These are phyloP conservation scores for Fonsecaea erecta DNA, from an alignment of 2,329 filamentous ascomycete species.

Conservation along the genomic window DNA sequence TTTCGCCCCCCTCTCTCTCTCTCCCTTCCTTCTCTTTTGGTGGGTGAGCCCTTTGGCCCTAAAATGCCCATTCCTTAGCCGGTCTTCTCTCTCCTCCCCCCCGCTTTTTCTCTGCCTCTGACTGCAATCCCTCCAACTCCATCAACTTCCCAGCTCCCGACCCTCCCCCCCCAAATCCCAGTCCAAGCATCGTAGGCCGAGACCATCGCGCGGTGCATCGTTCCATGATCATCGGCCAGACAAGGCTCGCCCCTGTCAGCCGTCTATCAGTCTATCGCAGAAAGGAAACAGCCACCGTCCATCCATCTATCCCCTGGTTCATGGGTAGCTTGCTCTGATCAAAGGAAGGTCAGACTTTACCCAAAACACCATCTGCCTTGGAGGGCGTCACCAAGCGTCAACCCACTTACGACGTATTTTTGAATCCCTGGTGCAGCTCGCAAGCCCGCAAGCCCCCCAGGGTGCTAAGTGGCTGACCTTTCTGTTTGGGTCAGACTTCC, in stretches of 20 bases:
- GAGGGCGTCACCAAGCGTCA: not conserved
- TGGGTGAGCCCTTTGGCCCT: not conserved
- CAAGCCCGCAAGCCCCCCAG: conserved; percentile 2
- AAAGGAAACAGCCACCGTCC: not conserved
- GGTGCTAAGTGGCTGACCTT: conserved; percentile 13
- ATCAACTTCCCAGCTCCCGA: conserved; percentile 7
- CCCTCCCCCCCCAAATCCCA: conserved; percentile 3
- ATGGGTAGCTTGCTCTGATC: not conserved
- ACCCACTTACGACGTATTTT: conserved; percentile 7
- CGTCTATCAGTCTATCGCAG: conserved; percentile 9
- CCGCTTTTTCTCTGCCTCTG: conserved; percentile 1
- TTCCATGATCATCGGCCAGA: conserved; percentile 12
- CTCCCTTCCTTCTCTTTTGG: not conserved
- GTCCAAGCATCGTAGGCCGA: conserved; percentile 15
- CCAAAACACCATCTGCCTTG: conserved; percentile 12
- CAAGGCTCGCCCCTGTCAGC: conserved; percentile 12
- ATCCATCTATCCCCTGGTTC: not conserved
- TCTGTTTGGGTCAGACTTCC: conserved; percentile 20
- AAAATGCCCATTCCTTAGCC: not conserved
- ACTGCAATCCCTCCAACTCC: conserved; percentile 4
- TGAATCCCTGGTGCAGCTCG: conserved; percentile 5
- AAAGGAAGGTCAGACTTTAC: not conserved
- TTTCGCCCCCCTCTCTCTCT: not conserved
- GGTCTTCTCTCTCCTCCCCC: not conserved
- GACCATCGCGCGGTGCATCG: conserved; percentile 12